Percentiles rank a stretch among this genome's conserved stretches.
Evolutionary conservation across 306 rosid genomes (phyloP).

Genomic region (Casuarina cunninghamiana): DNA sequence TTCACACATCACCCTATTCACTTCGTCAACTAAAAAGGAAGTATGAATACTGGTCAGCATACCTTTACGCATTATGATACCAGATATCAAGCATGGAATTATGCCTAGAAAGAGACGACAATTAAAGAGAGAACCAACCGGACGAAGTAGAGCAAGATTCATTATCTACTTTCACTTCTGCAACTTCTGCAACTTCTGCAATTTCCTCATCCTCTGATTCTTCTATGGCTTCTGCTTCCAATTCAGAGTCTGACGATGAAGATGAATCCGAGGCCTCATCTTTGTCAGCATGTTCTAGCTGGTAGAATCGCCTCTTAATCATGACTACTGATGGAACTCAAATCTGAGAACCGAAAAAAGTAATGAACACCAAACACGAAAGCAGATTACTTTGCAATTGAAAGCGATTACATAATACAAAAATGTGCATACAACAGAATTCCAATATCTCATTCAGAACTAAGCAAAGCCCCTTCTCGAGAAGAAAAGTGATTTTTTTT

Average conservation of each 20-base stretch:
- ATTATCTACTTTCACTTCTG: constrained; percentile 31
- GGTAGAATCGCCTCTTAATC: constrained; percentile 84
- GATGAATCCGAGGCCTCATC: constrained; percentile 61
- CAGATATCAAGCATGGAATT: background rate
- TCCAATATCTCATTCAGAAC: background rate
- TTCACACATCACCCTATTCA: background rate
- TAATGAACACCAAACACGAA: background rate
- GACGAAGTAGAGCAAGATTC: constrained; percentile 63
- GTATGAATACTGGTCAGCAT: background rate
- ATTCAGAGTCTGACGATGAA: constrained; percentile 56
- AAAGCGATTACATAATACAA: background rate
- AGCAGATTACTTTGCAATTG: background rate
- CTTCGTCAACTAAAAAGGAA: background rate
- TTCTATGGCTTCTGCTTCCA: constrained; percentile 37
- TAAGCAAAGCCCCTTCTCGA: background rate
- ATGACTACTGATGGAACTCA: constrained; percentile 27
- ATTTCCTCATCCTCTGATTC: constrained; percentile 41
- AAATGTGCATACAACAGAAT: background rate
- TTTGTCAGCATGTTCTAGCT: constrained; percentile 60
- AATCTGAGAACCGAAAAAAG: constrained; percentile 20
- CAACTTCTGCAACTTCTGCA: constrained; percentile 23
- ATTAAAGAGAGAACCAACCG: constrained; percentile 41
- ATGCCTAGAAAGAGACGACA: background rate
- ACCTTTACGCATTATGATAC: background rate
- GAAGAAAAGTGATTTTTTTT: background rate